Evolutionary conservation across 352 stramenopile genomes (phyloP).

Genomic region (Globisporangium heterothallicum): DNA sequence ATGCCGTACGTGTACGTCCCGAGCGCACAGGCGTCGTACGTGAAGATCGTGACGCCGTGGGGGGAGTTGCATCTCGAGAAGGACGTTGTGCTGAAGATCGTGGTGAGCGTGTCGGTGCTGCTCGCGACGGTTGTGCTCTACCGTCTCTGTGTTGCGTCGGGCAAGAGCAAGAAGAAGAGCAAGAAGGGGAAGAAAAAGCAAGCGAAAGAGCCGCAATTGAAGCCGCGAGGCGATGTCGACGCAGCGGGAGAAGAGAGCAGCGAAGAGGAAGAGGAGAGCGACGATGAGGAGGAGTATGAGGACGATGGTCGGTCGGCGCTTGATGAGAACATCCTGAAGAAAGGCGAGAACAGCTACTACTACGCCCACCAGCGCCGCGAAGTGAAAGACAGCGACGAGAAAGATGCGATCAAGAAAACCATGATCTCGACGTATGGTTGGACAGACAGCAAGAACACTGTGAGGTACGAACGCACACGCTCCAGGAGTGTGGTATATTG

Average conservation of each 20-base stretch:
- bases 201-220: conserved; percentile 24
- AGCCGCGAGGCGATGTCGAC: conserved; percentile 12
- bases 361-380: conserved; percentile 57
- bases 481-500: background rate
- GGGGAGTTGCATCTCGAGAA: conserved; percentile 62
- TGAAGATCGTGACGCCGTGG: conserved; percentile 69
- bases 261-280: conserved; percentile 9
- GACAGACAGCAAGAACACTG: conserved; percentile 63
- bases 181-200: conserved; percentile 20
- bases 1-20: conserved; percentile 73
- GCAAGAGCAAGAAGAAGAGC: conserved; percentile 6
- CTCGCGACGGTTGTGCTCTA: conserved; percentile 29
- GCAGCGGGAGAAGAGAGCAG: conserved; percentile 4
- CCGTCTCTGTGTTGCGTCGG: conserved; percentile 10
- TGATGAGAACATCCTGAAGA: conserved; percentile 60
- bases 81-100: conserved; percentile 33
- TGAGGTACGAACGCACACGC: conserved; percentile 27
- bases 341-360: conserved; percentile 84
- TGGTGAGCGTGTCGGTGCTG: conserved; percentile 24
- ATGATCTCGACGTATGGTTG: conserved; percentile 76
- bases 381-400: conserved; percentile 10
- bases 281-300: conserved; percentile 8
- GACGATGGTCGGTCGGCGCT: conserved; percentile 30
- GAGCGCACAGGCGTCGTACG: conserved; percentile 41
- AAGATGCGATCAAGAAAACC: conserved; percentile 34